Base-by-base conservation (phyloP, 2,329 filamentous ascomycete genomes). In the Botrytis sinoallii region DNA sequence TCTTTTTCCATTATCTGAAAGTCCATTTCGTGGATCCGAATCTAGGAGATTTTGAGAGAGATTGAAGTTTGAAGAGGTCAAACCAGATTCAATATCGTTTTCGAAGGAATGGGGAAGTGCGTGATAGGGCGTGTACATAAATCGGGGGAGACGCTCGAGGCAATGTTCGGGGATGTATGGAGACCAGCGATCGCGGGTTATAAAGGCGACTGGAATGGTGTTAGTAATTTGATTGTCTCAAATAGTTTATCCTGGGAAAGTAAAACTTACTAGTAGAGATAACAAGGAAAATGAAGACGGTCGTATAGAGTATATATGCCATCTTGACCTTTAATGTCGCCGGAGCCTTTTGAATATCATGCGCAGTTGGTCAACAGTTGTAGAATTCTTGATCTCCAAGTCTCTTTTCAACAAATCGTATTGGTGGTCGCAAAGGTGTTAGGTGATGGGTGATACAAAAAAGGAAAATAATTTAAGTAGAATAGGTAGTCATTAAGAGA, bases 71-170 rank as follows among this genome's bases (percentile, higher is more conserved):
- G 87, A 88, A 75, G 92, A 95, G 60, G 91, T 92, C 42, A 99
- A 88, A 32, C 96, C 96, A 25, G 93, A 91, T 83, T 98, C 95
- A 74, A 96, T 91, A 84, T 99, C 96, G 77, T 88, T 90, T 61
- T 90, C 86, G 84, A 98, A 99, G 68, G 88, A 90, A 25, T 87
- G 86, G 0, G 94, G 93, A 1, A 98, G 88, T 46, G 89, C 91
- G 70, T 91, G 87, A 85, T 98, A 98, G 79, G 93, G 91, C 75
- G 87, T 86, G 82, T 78, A 86, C 84, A 70, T 87, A 86, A 78
- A 89, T 81, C 74, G 85, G 44, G 90, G 85, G 73, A 91, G 90
- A 65, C 46, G 48, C 5, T 63, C 60, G n/a, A 66, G 63, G 25
- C 64, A 42, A 48, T 44, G 29, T 16, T 59, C 32, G 35, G 72